These are phyloP conservation scores for Patellifolia procumbens DNA, from an alignment of 179 eudicot genomes.

Conservation along the genomic window DNA sequence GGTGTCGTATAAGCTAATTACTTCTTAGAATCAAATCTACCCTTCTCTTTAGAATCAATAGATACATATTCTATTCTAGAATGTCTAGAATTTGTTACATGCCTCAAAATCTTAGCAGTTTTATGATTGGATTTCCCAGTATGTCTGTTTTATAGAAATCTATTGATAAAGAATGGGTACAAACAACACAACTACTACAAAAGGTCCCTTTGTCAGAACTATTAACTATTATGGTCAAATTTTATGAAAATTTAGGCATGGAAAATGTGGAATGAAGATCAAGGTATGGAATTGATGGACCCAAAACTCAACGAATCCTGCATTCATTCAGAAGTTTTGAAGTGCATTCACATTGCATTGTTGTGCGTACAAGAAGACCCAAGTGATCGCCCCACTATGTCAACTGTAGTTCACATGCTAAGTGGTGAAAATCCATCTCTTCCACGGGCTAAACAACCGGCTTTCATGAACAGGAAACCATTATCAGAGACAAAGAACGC, in stretches of 20 bases:
- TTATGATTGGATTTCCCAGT: no score
- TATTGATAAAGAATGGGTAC: no score
- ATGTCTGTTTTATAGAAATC: no score
- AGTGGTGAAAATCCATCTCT: conserved; percentile 25
- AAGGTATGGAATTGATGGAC: conserved; percentile 28
- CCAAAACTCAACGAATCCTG: conserved; percentile 19
- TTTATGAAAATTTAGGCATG: conserved; percentile 24
- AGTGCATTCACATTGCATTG: conserved; percentile 32
- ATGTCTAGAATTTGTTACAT: no score
- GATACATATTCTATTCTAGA: no score
- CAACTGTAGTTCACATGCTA: conserved; percentile 25
- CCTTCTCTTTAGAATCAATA: no score
- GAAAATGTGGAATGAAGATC: conserved; percentile 36
- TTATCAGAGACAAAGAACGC: conserved; percentile 23
- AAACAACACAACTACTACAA: no score
- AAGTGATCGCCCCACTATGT: conserved; percentile 29
- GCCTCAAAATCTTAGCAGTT: no score
- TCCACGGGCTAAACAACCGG: conserved; percentile 28
- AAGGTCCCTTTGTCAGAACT: neutral
- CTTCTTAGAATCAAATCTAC: no score
- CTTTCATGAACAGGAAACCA: conserved; percentile 24
- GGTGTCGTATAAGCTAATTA: no score
- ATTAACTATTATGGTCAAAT: neutral
- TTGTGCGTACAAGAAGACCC: conserved; percentile 33
- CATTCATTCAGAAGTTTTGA: conserved; percentile 21